Percentiles rank a stretch among this genome's conserved stretches.
These are phyloP conservation scores for Tricholoma furcatifolium DNA, from an alignment of 768 basidiomycete genomes.

Conservation along the genomic window DNA sequence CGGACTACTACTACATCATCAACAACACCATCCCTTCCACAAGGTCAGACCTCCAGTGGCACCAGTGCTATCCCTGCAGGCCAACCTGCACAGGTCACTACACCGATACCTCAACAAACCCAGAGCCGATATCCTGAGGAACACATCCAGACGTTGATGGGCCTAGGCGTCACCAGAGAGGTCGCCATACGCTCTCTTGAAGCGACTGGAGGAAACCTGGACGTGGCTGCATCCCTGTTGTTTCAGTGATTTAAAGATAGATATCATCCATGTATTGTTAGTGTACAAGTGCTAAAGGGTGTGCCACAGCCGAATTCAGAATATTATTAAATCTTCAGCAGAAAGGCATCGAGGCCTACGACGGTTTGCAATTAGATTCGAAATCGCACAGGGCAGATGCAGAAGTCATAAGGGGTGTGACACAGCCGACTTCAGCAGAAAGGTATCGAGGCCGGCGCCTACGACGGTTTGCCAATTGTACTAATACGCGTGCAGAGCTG, in stretches of 20 bases:
- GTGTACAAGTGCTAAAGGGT: slow-evolving; percentile 12
- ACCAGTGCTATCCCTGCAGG: slow-evolving; percentile 61
- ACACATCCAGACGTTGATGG: slow-evolving; percentile 64
- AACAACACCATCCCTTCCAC: slow-evolving; percentile 46
- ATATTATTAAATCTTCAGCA: slow-evolving; percentile 98
- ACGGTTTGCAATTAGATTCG: slow-evolving; percentile 87
- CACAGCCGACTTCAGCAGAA: slow-evolving; percentile 87
- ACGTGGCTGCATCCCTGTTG: slow-evolving; percentile 83
- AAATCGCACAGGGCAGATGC: slow-evolving; percentile 86
- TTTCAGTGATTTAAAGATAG: slow-evolving; percentile 45
- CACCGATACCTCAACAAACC: slow-evolving; percentile 23
- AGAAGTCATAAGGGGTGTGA: too few species aligned
- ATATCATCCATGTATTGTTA: slow-evolving; percentile 21
- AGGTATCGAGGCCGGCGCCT: too few species aligned
- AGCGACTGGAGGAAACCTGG: slow-evolving; percentile 82
- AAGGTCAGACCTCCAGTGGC: slow-evolving; percentile 31
- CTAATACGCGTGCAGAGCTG: too few species aligned
- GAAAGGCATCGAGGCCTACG: slow-evolving; percentile 84
- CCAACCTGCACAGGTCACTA: slow-evolving; percentile 29
- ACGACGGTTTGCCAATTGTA: too few species aligned
- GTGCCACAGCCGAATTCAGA: slow-evolving; percentile 65
- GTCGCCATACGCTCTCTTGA: slow-evolving; percentile 74
- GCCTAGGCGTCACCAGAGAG: slow-evolving; percentile 75
- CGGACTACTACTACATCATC: neutral
- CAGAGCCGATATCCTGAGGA: slow-evolving; percentile 51